Conservation (phyloP, 2,329 filamentous ascomycete genomes). For the Fusarium veterinarium region DNA sequence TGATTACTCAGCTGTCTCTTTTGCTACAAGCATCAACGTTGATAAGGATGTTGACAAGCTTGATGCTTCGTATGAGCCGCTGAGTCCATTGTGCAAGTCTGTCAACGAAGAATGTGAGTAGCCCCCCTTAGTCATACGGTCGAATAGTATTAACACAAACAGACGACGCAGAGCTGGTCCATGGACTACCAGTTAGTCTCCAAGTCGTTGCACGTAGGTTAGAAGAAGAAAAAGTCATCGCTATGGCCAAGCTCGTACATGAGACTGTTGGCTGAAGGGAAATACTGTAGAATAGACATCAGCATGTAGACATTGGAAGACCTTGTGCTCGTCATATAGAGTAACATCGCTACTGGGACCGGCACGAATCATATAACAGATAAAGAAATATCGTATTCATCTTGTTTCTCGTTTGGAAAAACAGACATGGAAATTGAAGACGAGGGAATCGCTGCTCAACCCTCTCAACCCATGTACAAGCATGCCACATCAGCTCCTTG, state of each 20-base stretch:
- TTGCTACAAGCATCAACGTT: slow-evolving; percentile 56
- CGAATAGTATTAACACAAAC: background rate
- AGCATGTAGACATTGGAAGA: background rate
- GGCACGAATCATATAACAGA: slow-evolving; percentile 9
- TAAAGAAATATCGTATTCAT: slow-evolving; percentile 42
- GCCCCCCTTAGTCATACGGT: accelerated
- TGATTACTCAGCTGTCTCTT: slow-evolving; percentile 61
- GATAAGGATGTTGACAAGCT: slow-evolving; percentile 54
- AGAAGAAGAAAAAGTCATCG: slow-evolving; percentile 56
- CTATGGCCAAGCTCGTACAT: slow-evolving; percentile 37
- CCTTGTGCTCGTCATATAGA: background rate
- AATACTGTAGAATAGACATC: background rate
- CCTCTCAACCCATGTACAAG: slow-evolving; percentile 13
- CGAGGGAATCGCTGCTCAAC: slow-evolving; percentile 14
- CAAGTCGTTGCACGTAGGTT: slow-evolving; percentile 57
- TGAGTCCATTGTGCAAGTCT: slow-evolving; percentile 52
- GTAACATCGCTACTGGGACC: background rate
- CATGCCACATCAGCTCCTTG: slow-evolving; percentile 12
- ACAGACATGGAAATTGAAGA: slow-evolving; percentile 25
- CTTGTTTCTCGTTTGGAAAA: slow-evolving; percentile 39
- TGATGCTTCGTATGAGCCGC: slow-evolving; percentile 46
- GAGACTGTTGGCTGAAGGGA: slow-evolving; percentile 4
- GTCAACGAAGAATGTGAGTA: slow-evolving; percentile 59
- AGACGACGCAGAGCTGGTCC: slow-evolving; percentile 55
- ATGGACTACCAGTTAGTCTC: slow-evolving; percentile 57